These are phyloP conservation scores for Macroventuria anomochaeta DNA, from an alignment of 2,329 filamentous ascomycete genomes.

Conservation along the genomic window DNA sequence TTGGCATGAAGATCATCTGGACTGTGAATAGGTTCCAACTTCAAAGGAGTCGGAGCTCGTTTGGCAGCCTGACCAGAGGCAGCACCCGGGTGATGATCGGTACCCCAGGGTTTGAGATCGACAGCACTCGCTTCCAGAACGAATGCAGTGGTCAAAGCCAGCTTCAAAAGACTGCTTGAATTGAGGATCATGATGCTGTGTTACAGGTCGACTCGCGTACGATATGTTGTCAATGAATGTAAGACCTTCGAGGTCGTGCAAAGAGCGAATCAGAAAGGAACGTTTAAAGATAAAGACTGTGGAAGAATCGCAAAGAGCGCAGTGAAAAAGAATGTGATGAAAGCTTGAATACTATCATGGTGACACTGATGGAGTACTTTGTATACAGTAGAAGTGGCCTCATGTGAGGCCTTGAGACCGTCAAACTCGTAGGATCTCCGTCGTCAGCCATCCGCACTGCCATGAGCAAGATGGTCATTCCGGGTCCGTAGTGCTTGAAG, in stretches of 20 bases:
- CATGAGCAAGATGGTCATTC: background rate
- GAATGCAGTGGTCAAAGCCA: conserved; percentile 20
- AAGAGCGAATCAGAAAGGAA: background rate
- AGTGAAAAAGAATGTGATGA: background rate
- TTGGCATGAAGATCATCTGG: background rate
- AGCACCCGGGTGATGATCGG: background rate
- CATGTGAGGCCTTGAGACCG: conserved; percentile 7
- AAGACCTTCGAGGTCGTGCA: background rate
- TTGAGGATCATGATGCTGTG: conserved; percentile 26
- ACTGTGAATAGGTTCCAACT: background rate
- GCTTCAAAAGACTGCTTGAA: conserved; percentile 17
- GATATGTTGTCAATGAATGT: background rate
- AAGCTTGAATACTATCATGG: background rate
- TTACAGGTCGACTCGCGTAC: background rate
- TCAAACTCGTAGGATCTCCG: conserved; percentile 4
- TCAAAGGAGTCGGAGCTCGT: background rate
- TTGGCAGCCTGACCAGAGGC: background rate
- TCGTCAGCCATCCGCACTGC: conserved; percentile 2
- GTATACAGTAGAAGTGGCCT: conserved; percentile 4
- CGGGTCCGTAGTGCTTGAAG: conserved; percentile 10
- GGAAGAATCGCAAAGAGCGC: background rate
- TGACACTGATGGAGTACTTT: background rate
- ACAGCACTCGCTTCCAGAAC: conserved; percentile 20
- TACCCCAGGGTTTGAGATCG: conserved; percentile 18
- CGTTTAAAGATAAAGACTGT: background rate